Evolutionary conservation across 2,329 filamentous ascomycete genomes (phyloP).

Genomic region (Stemphylium vesicarium): DNA sequence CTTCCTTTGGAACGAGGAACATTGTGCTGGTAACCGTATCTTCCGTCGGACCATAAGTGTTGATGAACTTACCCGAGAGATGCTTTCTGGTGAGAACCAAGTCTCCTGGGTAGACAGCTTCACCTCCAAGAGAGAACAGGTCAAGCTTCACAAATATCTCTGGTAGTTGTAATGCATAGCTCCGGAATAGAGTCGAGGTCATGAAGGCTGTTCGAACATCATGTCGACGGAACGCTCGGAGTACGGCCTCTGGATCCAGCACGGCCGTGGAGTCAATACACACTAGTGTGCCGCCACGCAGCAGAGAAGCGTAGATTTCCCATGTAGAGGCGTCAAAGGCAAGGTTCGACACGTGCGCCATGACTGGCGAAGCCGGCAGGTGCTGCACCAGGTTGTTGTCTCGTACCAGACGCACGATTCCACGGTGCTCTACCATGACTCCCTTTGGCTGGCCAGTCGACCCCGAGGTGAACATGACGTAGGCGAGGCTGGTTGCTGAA

Average conservation of each 20-base stretch:
- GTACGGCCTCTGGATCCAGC: too few relatives aligned
- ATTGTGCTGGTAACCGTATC: constrained; percentile 29
- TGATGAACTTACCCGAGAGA: too few relatives aligned
- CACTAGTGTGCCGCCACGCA: constrained; percentile 60
- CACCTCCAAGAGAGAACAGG: constrained; percentile 1
- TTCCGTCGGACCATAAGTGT: constrained; percentile 31
- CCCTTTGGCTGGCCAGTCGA: constrained; percentile 58
- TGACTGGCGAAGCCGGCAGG: constrained; percentile 22
- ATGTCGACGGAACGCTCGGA: too few relatives aligned
- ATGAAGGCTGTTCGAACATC: too few relatives aligned
- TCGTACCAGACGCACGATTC: constrained; percentile 48
- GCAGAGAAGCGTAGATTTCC: constrained; percentile 61
- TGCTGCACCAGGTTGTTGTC: constrained; percentile 26
- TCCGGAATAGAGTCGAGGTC: too few relatives aligned
- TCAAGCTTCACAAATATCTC: too few relatives aligned
- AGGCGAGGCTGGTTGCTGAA: constrained; percentile 55
- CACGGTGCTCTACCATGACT: constrained; percentile 65
- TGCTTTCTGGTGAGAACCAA: too few relatives aligned
- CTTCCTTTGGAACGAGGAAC: constrained; percentile 53
- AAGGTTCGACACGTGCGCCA: constrained; percentile 49
- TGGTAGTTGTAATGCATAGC: too few relatives aligned
- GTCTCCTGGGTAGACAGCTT: too few relatives aligned
- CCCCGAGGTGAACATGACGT: constrained; percentile 62
- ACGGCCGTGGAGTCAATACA: not conserved
- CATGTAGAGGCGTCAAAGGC: constrained; percentile 53